Conservation (phyloP, 805 yeast genomes). For the Henningerozyma blattae region DNA sequence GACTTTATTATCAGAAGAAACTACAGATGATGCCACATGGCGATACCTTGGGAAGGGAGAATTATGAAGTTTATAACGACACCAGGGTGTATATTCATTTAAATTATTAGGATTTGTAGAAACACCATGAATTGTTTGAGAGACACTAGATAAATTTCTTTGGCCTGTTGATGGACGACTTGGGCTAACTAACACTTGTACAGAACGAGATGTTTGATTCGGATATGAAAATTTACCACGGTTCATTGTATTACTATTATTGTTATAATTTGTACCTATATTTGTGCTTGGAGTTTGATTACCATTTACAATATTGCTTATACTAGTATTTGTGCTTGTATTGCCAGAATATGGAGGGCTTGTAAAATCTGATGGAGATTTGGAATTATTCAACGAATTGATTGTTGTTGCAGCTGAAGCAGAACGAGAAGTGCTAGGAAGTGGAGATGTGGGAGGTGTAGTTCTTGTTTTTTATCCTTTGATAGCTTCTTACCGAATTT, state of each 20-base stretch:
- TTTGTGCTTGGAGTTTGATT: constrained; percentile 1
- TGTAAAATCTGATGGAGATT: constrained; percentile 6
- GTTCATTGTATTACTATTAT: constrained; percentile 8
- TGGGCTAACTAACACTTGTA: constrained; percentile 9
- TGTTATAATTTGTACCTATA: constrained; percentile 13
- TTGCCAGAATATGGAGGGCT: constrained; percentile 5
- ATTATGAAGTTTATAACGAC: constrained; percentile 43
- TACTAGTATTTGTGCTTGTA: constrained; percentile 2
- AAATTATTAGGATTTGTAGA: constrained; percentile 13
- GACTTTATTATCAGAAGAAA: constrained; percentile 60
- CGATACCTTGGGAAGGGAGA: constrained; percentile 94
- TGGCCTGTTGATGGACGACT: constrained; percentile 19
- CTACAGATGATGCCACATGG: constrained; percentile 69
- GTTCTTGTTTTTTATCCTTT: constrained; percentile 16
- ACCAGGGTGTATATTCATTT: constrained; percentile 46
- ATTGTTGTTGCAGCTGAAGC: constrained; percentile 4
- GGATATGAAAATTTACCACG: constrained; percentile 3
- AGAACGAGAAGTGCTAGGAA: constrained; percentile 2
- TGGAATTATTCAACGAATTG: not conserved
- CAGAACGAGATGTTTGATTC: not conserved
- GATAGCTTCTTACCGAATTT: constrained; percentile 41
- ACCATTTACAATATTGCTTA: constrained; percentile 1
- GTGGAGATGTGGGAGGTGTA: not conserved
- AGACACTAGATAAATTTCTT: constrained; percentile 21
- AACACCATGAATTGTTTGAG: too few species aligned